Conservation (phyloP, 768 basidiomycete genomes). For the Mycena crocata region DNA sequence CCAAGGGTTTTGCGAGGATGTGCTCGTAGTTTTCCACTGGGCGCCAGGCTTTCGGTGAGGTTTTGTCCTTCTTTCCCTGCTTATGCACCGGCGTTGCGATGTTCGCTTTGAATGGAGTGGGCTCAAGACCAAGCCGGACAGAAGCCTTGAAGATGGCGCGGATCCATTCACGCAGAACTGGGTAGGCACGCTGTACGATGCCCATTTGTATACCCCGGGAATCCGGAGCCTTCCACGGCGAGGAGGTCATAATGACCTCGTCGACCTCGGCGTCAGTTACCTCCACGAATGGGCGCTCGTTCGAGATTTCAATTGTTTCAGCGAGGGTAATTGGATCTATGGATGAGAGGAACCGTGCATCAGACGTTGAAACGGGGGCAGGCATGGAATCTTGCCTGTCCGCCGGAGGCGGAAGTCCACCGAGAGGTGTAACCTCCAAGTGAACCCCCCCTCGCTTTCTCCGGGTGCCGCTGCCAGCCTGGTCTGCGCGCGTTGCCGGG, state of each 20-base stretch:
- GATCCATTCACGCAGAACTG: background rate
- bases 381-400: background rate
- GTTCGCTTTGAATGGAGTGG: background rate
- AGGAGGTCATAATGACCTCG: background rate
- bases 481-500: conserved; percentile 4
- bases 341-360: background rate
- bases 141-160: background rate
- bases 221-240: background rate
- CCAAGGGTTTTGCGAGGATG: background rate
- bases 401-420: conserved; percentile 1
- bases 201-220: background rate
- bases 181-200: background rate
- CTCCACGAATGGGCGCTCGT: background rate
- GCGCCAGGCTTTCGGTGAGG: background rate
- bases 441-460: background rate
- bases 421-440: background rate
- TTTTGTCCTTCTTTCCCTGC: background rate
- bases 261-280: background rate
- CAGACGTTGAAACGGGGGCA: background rate
- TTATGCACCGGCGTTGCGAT: background rate
- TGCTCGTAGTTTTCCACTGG: too few relatives aligned
- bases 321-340: background rate
- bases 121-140: background rate
- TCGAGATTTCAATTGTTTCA: background rate
- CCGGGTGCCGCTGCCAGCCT: conserved; percentile 1